Evolutionary conservation across 257 asterid species (phyloP), one percentile per base, ranked within the genome.

Genomic region (Craterostigma plantagineum): DNA sequence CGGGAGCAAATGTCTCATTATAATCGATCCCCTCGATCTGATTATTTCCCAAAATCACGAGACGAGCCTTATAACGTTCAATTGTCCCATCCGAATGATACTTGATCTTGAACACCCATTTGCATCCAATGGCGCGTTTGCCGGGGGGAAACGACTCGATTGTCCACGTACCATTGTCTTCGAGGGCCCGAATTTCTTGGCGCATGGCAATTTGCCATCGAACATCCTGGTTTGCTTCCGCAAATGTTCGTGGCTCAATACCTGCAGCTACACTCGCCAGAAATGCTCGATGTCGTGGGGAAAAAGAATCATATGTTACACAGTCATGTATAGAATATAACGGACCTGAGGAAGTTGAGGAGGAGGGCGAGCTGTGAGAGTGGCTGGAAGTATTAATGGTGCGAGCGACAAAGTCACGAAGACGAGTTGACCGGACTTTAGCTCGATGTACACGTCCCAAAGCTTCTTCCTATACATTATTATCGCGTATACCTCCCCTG

Each of bases 351-450:
- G 42, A 37, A 37, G 42, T 10, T 13, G 42, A 37, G n/a, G 42
- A 37, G 14, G 42, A 37, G 14, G 42, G 42, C 13, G 42, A 37
- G 42, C n/a, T 23, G 42, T 1, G 42, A 37, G 42, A 13, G 42
- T 3, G 42, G 42, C 42, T 37, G 10, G 14, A 10, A 11, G 10
- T 10, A 37, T 37, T 37, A 37, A 37, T 2, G 30, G 2, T 23
- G 6, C 6, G 30, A 23, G 4, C 30, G 6, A 23, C 2, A 23
- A 23, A 23, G 6, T 23, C 6, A 6, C 30, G 30, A 23, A 23
- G 30, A 23, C 14, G 42, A 1, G 42, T 37, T 3, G 42, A 37
- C 42, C 13, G 42, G 4, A 37, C 13, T 37, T 37, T 37, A 13
- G 3, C 0, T 11, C 42, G 10, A 13, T 37, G 42, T 6, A 2